phyloP scores from a whole-genome alignment of 495 filamentous ascomycete genomes.

The Xylaria scruposa region DNA sequence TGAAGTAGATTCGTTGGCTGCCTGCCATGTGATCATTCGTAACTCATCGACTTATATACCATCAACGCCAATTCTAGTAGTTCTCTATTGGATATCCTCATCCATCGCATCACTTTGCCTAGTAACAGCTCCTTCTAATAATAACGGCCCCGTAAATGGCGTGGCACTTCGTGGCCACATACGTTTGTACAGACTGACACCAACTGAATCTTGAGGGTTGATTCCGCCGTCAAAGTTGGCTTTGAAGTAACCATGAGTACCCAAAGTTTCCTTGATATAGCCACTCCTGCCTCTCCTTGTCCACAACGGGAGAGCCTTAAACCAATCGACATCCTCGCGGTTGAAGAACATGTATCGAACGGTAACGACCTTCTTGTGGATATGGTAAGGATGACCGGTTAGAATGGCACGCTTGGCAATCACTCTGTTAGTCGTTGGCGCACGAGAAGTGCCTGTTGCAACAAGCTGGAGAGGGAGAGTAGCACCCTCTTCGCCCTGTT shows the following conservation, averaged over 20 bases:
- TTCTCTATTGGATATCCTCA: slow-evolving; percentile 43
- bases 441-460: slow-evolving; percentile 82
- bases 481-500: slow-evolving; percentile 37
- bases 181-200: slow-evolving; percentile 91
- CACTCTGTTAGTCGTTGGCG: slow-evolving; percentile 78
- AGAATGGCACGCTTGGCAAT: slow-evolving; percentile 94
- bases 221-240: slow-evolving; percentile 95
- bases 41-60: background rate
- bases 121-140: slow-evolving; percentile 37
- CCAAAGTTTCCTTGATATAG: slow-evolving; percentile 89
- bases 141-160: slow-evolving; percentile 52
- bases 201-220: slow-evolving; percentile 92
- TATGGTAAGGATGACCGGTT: slow-evolving; percentile 96
- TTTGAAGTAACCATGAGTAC: slow-evolving; percentile 99
- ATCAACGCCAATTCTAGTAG: slow-evolving; percentile 14
- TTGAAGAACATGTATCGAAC: slow-evolving; percentile 99
- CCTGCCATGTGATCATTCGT: slow-evolving; percentile 19
- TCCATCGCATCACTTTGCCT: slow-evolving; percentile 47
- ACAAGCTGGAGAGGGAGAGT: slow-evolving; percentile 67
- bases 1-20: slow-evolving; percentile 9
- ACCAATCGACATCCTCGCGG: slow-evolving; percentile 90
- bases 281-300: slow-evolving; percentile 87
- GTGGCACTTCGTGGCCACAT: slow-evolving; percentile 80
- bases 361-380: slow-evolving; percentile 95
- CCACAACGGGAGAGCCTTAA: slow-evolving; percentile 94